These are phyloP conservation scores for Mucuna pruriens DNA, from an alignment of 306 rosid species.

Conservation along the genomic window DNA sequence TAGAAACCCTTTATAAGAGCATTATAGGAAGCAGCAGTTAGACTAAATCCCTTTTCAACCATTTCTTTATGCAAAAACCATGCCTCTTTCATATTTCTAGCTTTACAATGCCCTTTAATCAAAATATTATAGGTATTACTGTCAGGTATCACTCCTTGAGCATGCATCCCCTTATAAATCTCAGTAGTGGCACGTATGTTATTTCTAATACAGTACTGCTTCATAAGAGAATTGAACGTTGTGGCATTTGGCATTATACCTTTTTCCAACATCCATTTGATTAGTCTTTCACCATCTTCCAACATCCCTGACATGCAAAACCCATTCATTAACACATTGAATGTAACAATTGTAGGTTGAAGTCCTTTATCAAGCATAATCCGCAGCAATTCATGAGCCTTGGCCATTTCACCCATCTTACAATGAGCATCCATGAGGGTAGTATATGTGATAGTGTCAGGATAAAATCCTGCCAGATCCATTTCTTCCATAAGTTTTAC, in stretches of 20 bases:
- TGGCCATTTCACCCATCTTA: conserved; percentile 72
- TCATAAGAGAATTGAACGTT: conserved; percentile 85
- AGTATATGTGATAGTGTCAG: conserved; percentile 81
- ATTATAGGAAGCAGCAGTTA: conserved; percentile 65
- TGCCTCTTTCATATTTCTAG: conserved; percentile 89
- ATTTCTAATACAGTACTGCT: conserved; percentile 82
- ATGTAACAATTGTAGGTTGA: conserved; percentile 85
- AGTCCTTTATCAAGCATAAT: conserved; percentile 73
- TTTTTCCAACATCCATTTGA: conserved; percentile 84
- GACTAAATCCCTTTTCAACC: conserved; percentile 67
- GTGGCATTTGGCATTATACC: conserved; percentile 74
- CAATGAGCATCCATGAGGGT: conserved; percentile 89
- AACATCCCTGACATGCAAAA: conserved; percentile 84
- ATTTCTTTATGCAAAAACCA: conserved; percentile 73
- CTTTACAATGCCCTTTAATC: conserved; percentile 86
- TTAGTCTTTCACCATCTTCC: conserved; percentile 77
- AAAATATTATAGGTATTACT: conserved; percentile 75
- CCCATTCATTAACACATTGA: conserved; percentile 91
- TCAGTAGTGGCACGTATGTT: conserved; percentile 62
- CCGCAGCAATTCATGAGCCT: conserved; percentile 71
- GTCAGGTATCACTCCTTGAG: conserved; percentile 73
- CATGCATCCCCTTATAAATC: conserved; percentile 68
- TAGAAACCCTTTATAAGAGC: conserved; percentile 69
- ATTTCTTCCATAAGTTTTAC: conserved; percentile 72
- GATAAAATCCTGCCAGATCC: conserved; percentile 73